phyloP scores from a whole-genome alignment of 1,284 basidiomycete genomes.

The Fomitopsis schrenkii region DNA sequence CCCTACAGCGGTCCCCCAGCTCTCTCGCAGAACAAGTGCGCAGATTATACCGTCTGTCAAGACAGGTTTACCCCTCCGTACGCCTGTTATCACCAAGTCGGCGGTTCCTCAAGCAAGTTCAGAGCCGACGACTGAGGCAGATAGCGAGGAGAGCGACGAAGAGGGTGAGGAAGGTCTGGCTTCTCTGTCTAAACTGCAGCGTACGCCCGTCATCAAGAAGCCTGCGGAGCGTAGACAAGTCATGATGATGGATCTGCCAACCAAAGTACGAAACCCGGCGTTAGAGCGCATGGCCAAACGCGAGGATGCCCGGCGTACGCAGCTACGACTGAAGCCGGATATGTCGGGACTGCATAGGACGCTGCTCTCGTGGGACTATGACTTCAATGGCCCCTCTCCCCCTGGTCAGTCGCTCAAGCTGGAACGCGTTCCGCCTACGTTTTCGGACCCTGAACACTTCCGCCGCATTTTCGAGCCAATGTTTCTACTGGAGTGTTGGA shows the following conservation, averaged over 20 bases:
- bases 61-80: conserved; percentile 2
- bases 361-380: conserved; percentile 88
- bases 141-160: conserved; percentile 44
- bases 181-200: conserved; percentile 60
- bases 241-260: conserved; percentile 62
- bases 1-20: conserved; percentile 12
- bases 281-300: conserved; percentile 49
- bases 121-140: conserved; percentile 32
- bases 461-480: conserved; percentile 80
- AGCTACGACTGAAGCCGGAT: conserved; percentile 80
- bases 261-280: conserved; percentile 36
- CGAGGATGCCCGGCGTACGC: conserved; percentile 60
- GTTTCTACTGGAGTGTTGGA: conserved; percentile 91
- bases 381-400: conserved; percentile 59
- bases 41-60: neutral
- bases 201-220: conserved; percentile 55
- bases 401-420: conserved; percentile 38
- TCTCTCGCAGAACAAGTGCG: neutral
- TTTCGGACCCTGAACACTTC: conserved; percentile 69
- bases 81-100: conserved; percentile 5
- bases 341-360: conserved; percentile 74
- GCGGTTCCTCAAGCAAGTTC: conserved; percentile 9
- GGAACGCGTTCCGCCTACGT: conserved; percentile 59
- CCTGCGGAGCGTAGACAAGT: conserved; percentile 62
- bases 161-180: conserved; percentile 57